Evolutionary conservation across 2,329 filamentous ascomycete genomes (phyloP).

Genomic region (Blumeriella jaapii): DNA sequence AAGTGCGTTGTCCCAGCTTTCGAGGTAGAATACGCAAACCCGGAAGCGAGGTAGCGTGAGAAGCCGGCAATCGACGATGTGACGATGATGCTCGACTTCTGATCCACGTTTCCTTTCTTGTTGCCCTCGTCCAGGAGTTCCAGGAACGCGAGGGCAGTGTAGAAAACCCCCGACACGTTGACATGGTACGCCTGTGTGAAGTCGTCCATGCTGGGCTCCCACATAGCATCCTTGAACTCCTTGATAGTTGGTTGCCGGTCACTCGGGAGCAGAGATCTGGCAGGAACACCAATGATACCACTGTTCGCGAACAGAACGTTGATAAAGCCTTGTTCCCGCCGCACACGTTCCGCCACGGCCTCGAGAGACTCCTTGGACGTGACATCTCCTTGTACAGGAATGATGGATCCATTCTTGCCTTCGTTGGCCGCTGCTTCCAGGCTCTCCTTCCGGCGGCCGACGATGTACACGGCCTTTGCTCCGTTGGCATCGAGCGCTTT

Average conservation of each 20-base stretch:
- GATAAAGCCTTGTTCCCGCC: slow-evolving; percentile 43
- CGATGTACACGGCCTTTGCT: slow-evolving; percentile 45
- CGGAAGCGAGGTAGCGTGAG: slow-evolving; percentile 58
- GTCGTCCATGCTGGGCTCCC: slow-evolving; percentile 35
- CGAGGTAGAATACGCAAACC: slow-evolving; percentile 64
- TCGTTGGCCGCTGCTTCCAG: slow-evolving; percentile 35
- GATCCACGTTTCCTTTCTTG: slow-evolving; percentile 35
- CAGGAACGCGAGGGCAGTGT: slow-evolving; percentile 56
- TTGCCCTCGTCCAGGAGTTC: slow-evolving; percentile 56
- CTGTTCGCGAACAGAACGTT: slow-evolving; percentile 50
- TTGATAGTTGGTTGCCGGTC: slow-evolving; percentile 34
- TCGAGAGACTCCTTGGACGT: slow-evolving; percentile 49
- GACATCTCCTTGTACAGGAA: slow-evolving; percentile 38
- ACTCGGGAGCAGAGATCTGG: slow-evolving; percentile 17
- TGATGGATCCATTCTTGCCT: slow-evolving; percentile 16
- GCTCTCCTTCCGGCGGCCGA: slow-evolving; percentile 37
- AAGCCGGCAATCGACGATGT: slow-evolving; percentile 63
- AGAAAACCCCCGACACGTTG: slow-evolving; percentile 33
- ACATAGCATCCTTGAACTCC: slow-evolving; percentile 27
- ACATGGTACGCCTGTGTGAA: slow-evolving; percentile 43
- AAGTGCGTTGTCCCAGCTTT: slow-evolving; percentile 64
- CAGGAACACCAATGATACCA: slow-evolving; percentile 37
- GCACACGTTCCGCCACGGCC: slow-evolving; percentile 41
- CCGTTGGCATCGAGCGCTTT: slow-evolving; percentile 41
- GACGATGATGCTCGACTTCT: slow-evolving; percentile 47